Percentiles rank a stretch among this genome's conserved stretches.
Evolutionary conservation across 164 flowering plant species (phyloP).

Genomic region (Vitis cinerea): DNA sequence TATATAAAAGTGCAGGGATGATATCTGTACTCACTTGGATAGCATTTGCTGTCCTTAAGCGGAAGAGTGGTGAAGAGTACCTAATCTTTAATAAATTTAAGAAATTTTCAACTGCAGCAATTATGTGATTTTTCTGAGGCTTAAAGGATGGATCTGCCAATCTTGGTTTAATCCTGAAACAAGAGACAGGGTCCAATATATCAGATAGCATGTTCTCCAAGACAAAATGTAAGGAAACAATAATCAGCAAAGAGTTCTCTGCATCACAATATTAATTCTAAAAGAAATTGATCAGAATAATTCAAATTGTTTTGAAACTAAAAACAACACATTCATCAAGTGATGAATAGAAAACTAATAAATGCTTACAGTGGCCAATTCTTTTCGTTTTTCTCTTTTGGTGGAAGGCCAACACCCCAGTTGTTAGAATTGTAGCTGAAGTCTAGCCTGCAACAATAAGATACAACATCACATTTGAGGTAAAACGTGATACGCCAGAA

Average conservation of each 20-base stretch:
- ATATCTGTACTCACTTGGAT: conserved; percentile 58
- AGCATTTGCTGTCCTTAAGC: conserved; percentile 64
- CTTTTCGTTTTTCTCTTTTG: conserved; percentile 73
- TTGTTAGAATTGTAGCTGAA: conserved; percentile 80
- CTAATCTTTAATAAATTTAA: conserved; percentile 56
- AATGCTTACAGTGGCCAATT: conserved; percentile 88
- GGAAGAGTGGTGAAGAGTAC: conserved; percentile 92
- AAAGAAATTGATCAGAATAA: not conserved
- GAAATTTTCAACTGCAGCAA: conserved; percentile 76
- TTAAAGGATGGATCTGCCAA: conserved; percentile 76
- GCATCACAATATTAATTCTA: not conserved
- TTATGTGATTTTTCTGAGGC: conserved; percentile 72
- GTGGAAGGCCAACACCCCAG: conserved; percentile 98
- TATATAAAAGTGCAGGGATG: not conserved
- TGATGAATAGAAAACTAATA: not conserved
- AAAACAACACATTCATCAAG: not conserved
- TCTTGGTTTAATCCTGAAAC: conserved; percentile 77
- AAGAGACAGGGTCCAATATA: not conserved
- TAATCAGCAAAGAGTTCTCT: conserved; percentile 1
- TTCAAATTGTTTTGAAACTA: not conserved
- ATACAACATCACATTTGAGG: conserved; percentile 1
- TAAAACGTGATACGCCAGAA: not conserved
- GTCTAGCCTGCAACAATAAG: conserved; percentile 57
- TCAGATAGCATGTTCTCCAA: conserved; percentile 1
- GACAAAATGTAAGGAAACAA: not conserved